These are phyloP conservation scores for Penicillium coffeae DNA, from an alignment of 495 filamentous ascomycete species.

Conservation along the genomic window DNA sequence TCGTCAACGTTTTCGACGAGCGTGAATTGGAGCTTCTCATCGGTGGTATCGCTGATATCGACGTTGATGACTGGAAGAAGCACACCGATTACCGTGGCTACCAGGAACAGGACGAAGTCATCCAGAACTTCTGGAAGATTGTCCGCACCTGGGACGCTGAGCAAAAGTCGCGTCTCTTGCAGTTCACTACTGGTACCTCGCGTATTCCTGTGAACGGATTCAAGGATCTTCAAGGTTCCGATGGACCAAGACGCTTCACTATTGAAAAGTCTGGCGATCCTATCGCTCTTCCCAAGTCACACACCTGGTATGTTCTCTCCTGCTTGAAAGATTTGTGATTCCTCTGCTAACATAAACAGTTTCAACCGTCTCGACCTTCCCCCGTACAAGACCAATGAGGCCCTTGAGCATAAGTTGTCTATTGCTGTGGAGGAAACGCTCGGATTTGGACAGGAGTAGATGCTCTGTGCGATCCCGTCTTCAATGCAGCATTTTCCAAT, in stretches of 20 bases:
- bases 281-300: constrained; percentile 86
- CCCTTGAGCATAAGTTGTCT: constrained; percentile 81
- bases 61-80: constrained; percentile 99
- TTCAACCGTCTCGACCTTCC: constrained; percentile 98
- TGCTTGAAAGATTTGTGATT: not conserved
- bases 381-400: constrained; percentile 83
- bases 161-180: constrained; percentile 92
- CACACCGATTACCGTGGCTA: constrained; percentile 99
- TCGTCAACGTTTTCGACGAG: constrained; percentile 98
- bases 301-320: constrained; percentile 78
- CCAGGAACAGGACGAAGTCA: constrained; percentile 94
- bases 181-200: constrained; percentile 96
- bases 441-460: constrained; percentile 96
- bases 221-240: constrained; percentile 97
- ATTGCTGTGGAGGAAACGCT: constrained; percentile 98
- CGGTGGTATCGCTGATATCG: constrained; percentile 98
- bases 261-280: constrained; percentile 96
- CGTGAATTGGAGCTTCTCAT: constrained; percentile 95
- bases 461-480: not conserved
- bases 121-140: constrained; percentile 98
- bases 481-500: constrained; percentile 9
- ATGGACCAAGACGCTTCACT: constrained; percentile 92
- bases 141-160: constrained; percentile 96
- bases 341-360: constrained; percentile 42
- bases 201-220: constrained; percentile 99